Evolutionary conservation across 129 eudicot species (phyloP).

Genomic region (Logfia minima): DNA sequence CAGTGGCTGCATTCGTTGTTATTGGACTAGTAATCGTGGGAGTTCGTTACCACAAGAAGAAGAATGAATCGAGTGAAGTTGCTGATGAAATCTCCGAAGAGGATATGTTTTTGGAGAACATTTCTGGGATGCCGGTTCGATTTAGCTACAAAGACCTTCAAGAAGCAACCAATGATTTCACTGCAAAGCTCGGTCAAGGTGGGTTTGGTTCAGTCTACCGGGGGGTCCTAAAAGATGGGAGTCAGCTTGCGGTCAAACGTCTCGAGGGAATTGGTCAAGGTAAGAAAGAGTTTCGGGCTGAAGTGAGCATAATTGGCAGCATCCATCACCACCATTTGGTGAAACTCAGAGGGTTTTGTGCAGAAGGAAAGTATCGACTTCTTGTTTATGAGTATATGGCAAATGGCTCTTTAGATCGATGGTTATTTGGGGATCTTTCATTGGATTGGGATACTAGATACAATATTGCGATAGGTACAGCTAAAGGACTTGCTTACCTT

Average conservation of each 20-base stretch:
- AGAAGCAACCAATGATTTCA: constrained; percentile 67
- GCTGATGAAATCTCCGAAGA: constrained; percentile 67
- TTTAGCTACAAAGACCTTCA: constrained; percentile 75
- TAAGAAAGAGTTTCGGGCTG: constrained; percentile 27
- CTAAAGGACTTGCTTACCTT: constrained; percentile 87
- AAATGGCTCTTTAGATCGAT: constrained; percentile 75
- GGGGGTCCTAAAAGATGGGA: constrained; percentile 69
- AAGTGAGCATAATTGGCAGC: constrained; percentile 90
- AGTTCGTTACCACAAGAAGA: constrained; percentile 41
- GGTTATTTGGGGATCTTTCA: constrained; percentile 62
- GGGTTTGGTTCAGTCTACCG: constrained; percentile 91
- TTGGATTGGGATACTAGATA: constrained; percentile 78
- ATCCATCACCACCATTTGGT: constrained; percentile 90
- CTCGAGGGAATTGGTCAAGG: constrained; percentile 92
- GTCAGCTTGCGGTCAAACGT: constrained; percentile 68
- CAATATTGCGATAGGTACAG: constrained; percentile 67
- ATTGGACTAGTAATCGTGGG: constrained; percentile 45
- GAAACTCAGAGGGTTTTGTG: constrained; percentile 83
- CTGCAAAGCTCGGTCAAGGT: constrained; percentile 82
- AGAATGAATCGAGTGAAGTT: constrained; percentile 30
- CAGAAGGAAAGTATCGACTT: constrained; percentile 75
- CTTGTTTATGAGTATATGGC: constrained; percentile 35
- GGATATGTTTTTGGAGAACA: constrained; percentile 67
- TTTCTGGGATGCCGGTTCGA: constrained; percentile 85
- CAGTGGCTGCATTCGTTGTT: constrained; percentile 35